Evolutionary conservation across 345 rosid species (phyloP).

Genomic region (Cardamine chenopodiifolia): DNA sequence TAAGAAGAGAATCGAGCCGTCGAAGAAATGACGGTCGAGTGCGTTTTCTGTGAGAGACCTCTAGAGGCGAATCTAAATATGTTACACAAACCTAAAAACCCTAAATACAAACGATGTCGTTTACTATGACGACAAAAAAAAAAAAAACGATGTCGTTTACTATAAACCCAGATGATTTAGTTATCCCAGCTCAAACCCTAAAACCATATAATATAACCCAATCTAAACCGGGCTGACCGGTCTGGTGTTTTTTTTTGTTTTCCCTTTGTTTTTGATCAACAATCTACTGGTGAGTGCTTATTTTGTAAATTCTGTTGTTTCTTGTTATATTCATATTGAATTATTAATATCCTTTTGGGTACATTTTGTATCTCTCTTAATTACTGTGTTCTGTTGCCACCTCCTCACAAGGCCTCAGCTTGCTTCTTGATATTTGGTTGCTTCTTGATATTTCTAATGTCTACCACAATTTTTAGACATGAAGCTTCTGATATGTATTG

Average conservation of each 20-base stretch:
- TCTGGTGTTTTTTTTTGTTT: background rate
- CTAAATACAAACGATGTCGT: background rate
- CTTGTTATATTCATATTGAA: too few relatives aligned
- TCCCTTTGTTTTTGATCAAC: background rate
- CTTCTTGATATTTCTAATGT: too few relatives aligned
- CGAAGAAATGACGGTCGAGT: conserved; percentile 33
- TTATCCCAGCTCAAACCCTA: background rate
- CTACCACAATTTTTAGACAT: background rate
- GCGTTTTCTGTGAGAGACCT: background rate
- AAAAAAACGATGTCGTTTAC: too few relatives aligned
- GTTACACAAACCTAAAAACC: conserved; percentile 26
- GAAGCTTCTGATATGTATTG: background rate
- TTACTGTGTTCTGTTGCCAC: background rate
- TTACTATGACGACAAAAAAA: too few relatives aligned
- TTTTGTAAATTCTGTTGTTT: too few relatives aligned
- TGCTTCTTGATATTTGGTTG: too few relatives aligned
- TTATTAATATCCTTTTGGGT: background rate
- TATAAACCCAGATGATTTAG: background rate
- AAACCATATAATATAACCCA: conserved; percentile 7
- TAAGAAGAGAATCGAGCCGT: conserved; percentile 27
- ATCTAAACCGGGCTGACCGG: background rate
- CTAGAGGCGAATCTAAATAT: conserved; percentile 14
- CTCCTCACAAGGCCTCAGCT: conserved; percentile 57
- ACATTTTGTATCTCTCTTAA: background rate
- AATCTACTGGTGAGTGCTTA: too few relatives aligned